Conservation (phyloP, 75 land plant genomes). For the Picea glauca region DNA sequence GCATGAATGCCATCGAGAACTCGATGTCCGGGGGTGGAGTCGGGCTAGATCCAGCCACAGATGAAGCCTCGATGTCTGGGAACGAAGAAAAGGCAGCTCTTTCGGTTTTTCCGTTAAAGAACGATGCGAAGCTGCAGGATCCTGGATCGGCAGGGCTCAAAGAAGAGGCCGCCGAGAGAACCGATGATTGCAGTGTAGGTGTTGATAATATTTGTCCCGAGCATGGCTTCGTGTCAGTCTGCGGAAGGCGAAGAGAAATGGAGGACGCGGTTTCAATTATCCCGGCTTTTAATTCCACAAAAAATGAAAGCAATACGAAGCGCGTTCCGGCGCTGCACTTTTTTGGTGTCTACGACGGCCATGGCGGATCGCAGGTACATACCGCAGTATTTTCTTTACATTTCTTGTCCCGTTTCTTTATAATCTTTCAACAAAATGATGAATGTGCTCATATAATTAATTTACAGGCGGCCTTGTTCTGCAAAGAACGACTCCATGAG, state of each 20-base stretch:
- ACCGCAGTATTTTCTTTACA: neutral
- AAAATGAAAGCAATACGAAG: neutral
- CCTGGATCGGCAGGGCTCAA: neutral
- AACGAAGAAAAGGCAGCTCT: neutral
- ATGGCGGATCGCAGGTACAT: conserved; percentile 91
- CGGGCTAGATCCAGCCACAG: neutral
- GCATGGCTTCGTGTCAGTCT: conserved; percentile 48
- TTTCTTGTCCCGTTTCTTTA: neutral
- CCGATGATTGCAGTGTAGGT: neutral
- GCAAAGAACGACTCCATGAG: conserved; percentile 69
- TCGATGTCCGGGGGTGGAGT: neutral
- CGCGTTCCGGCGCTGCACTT: conserved; percentile 31
- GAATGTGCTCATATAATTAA: neutral
- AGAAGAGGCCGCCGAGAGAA: neutral
- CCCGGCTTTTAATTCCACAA: conserved; percentile 23
- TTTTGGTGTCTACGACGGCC: conserved; percentile 92
- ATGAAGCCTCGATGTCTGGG: neutral
- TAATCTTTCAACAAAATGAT: neutral
- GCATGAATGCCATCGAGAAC: neutral
- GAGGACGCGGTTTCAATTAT: conserved; percentile 74
- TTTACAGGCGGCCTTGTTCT: conserved; percentile 71
- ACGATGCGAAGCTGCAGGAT: neutral
- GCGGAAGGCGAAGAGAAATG: conserved; percentile 92
- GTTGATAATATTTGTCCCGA: conserved; percentile 15
- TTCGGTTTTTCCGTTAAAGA: neutral